A percentile compares a stretch with the other conserved stretches of the same genome.
phyloP scores from a whole-genome alignment of 1,284 basidiomycete species.

The Crucibulum cyathiforme region DNA sequence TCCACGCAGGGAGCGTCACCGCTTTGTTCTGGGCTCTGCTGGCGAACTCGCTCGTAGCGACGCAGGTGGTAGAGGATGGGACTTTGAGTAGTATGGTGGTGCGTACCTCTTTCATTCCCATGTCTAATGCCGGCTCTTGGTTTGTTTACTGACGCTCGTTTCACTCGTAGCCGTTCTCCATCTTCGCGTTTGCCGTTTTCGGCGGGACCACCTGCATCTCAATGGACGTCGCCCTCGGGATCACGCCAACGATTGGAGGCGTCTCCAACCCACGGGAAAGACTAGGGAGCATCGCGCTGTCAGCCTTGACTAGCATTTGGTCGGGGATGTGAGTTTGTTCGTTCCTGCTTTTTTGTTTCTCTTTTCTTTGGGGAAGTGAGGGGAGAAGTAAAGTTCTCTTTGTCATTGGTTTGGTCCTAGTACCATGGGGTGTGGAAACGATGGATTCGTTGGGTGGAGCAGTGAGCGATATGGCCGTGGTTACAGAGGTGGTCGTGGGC shows the following conservation, averaged over 20 bases:
- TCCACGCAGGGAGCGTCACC: slow-evolving; percentile 75
- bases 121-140: too few relatives aligned
- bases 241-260: slow-evolving; percentile 64
- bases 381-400: too few relatives aligned
- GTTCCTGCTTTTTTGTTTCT: slow-evolving; percentile 1
- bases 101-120: slow-evolving; percentile 32
- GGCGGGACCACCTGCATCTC: slow-evolving; percentile 76
- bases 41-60: slow-evolving; percentile 80
- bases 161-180: slow-evolving; percentile 60
- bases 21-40: slow-evolving; percentile 81
- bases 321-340: slow-evolving; percentile 66
- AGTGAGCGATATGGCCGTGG: too few relatives aligned
- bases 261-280: slow-evolving; percentile 59
- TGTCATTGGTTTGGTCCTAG: not conserved
- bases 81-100: slow-evolving; percentile 74
- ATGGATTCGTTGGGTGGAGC: not conserved
- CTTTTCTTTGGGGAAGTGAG: not conserved
- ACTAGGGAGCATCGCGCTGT: slow-evolving; percentile 72
- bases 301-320: slow-evolving; percentile 84
- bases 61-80: slow-evolving; percentile 85
- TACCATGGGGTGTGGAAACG: too few relatives aligned
- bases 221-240: slow-evolving; percentile 73
- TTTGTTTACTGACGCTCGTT: too few relatives aligned
- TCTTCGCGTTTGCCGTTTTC: slow-evolving; percentile 69
- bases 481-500: too few relatives aligned